These are phyloP conservation scores for Alternaria sp. DNA, from an alignment of 2,329 filamentous ascomycete genomes.

Conservation along the genomic window DNA sequence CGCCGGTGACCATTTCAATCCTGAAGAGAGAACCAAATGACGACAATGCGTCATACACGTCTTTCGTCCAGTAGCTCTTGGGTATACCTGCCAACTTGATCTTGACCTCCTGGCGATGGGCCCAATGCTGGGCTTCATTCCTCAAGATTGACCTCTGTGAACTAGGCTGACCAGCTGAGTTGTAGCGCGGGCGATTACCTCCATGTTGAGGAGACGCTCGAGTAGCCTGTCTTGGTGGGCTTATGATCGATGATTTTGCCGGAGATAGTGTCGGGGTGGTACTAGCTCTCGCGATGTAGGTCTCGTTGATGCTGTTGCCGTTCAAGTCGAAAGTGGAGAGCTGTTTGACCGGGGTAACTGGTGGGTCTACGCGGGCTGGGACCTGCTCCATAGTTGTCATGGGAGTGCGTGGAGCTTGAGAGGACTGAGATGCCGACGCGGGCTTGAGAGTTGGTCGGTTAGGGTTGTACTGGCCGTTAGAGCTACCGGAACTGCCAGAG, in stretches of 20 bases:
- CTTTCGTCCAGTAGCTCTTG: conserved; percentile 22
- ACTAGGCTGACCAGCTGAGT: neutral
- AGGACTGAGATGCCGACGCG: neutral
- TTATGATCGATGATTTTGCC: neutral
- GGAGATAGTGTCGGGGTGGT: neutral
- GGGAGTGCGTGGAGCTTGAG: neutral
- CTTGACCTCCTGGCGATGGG: conserved; percentile 29
- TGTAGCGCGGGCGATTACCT: neutral
- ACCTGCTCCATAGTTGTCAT: conserved; percentile 4
- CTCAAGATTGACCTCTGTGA: conserved; percentile 1
- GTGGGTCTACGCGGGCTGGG: neutral
- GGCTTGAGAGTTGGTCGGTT: conserved; percentile 11
- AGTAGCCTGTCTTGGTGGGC: neutral
- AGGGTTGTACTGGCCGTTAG: conserved; percentile 4
- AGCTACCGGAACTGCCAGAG: conserved; percentile 25
- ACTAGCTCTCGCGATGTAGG: conserved; percentile 10
- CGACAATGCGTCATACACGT: conserved; percentile 31
- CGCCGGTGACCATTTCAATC: conserved; percentile 33
- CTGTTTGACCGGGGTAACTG: conserved; percentile 8
- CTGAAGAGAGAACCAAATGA: conserved; percentile 34
- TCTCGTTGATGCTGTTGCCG: conserved; percentile 22
- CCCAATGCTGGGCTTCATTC: conserved; percentile 19
- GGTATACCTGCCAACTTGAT: conserved; percentile 25
- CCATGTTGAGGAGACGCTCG: neutral
- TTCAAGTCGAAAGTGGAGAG: conserved; percentile 15